Evolutionary conservation across 2,329 filamentous ascomycete species (phyloP), one percentile per base, ranked within the genome.

Genomic region (Alternaria burnsii): DNA sequence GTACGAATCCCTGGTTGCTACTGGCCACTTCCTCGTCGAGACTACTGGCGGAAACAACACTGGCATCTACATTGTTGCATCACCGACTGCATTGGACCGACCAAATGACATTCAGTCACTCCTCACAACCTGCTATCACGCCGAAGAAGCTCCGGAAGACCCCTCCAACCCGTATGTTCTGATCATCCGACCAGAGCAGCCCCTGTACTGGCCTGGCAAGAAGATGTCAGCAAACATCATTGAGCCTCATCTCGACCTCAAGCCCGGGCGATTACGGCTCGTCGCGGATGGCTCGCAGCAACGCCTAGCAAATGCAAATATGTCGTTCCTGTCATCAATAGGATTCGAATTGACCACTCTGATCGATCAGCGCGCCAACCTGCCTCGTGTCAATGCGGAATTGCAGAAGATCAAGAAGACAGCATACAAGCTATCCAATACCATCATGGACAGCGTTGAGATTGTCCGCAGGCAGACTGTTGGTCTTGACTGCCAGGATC

Each of bases 381-480:
- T 99, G 40, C 91, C 92, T 65, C 92, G 96, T 69, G 95, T 99
- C 68, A 96, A 98, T 74, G 83, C 89, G 52, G 91, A 96, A 76
- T 82, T 99, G 65, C 94, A 93, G 71, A 96, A 97, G 76, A 97
- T 97, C 71, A 94, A 96, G 71, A 93, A 94, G 76, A 96, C 96
- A 3, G 93, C 94, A 3, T 98, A 96, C 83, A 97, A 97, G 79
- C 85, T 99, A 43, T 97, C 93, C 52, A 98, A 97, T 80, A 93
- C 93, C 7, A 98, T 99, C 79, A 97, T 99, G 93, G 94, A 98
- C 78, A 97, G 93, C 75, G 95, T 99, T 44, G 93, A 97, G 76
- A 93, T 92, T 64, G 95, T 99, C 66, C 87, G 93, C 65, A 89
- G 89, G 68, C 94, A 99, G 78, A 93, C 93, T 1, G 85, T 87